A percentile compares a stretch with the other conserved stretches of the same genome.
These are phyloP conservation scores for Ophiostoma triangulosporum DNA, from an alignment of 2,329 filamentous ascomycete genomes.

Conservation along the genomic window DNA sequence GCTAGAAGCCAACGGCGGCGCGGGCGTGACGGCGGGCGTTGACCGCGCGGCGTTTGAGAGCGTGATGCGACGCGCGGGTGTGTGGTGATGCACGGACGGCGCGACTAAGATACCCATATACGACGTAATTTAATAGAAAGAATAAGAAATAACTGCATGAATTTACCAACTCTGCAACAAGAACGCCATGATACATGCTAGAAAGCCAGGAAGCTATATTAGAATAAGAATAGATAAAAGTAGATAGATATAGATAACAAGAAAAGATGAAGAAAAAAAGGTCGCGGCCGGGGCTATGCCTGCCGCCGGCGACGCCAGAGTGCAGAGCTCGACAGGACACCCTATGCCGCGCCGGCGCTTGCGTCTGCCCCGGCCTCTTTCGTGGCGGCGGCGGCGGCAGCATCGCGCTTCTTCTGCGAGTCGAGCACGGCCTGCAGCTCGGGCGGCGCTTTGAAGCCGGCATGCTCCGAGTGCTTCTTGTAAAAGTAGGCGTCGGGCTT, in stretches of 20 bases:
- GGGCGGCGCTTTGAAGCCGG: constrained; percentile 57
- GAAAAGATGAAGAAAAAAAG: neutral
- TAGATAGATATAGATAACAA: too few species aligned
- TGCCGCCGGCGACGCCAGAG: neutral
- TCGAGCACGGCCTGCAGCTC: constrained; percentile 44
- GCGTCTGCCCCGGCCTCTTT: neutral
- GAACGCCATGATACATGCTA: constrained; percentile 8
- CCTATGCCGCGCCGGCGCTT: neutral
- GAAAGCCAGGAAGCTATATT: neutral
- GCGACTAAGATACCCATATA: neutral
- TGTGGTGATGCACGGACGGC: constrained; percentile 43
- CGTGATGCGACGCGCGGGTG: constrained; percentile 73
- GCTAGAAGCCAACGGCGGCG: constrained; percentile 77
- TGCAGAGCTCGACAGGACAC: neutral
- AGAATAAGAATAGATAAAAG: neutral
- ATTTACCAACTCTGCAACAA: too few species aligned
- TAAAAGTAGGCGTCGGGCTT: constrained; percentile 65
- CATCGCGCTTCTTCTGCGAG: constrained; percentile 37
- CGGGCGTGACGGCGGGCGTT: constrained; percentile 57
- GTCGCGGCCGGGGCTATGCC: neutral
- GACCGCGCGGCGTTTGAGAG: constrained; percentile 68
- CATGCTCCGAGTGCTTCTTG: constrained; percentile 81
- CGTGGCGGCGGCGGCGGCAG: constrained; percentile 16
- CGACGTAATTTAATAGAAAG: too few species aligned
- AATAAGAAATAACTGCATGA: too few species aligned